Evolutionary conservation across 164 flowering plant species (phyloP).

Genomic region (Nymphaea colorata): DNA sequence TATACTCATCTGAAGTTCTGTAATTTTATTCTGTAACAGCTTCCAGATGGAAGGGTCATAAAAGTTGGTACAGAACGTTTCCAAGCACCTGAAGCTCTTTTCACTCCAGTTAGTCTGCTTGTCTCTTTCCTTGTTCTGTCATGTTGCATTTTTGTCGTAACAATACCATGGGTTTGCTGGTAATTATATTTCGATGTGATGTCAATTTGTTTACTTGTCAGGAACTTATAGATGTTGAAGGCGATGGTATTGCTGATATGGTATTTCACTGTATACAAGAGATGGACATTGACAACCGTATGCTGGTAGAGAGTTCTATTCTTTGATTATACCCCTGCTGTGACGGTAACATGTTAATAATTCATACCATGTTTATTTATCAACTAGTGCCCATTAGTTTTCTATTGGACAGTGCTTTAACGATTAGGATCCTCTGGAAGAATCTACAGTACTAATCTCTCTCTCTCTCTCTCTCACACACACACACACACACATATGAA

Average conservation of each 20-base stretch:
- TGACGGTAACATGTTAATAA: too few relatives aligned
- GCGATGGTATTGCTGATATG: slow-evolving; percentile 99
- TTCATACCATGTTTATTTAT: too few relatives aligned
- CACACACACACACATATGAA: too few relatives aligned
- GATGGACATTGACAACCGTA: slow-evolving; percentile 96
- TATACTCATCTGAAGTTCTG: background rate
- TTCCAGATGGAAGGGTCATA: slow-evolving; percentile 96
- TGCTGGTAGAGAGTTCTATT: slow-evolving; percentile 50
- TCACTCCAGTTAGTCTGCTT: slow-evolving; percentile 68
- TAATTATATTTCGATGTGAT: too few relatives aligned
- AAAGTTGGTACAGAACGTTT: slow-evolving; percentile 97
- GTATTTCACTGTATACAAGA: slow-evolving; percentile 98
- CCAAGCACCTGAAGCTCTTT: slow-evolving; percentile 98
- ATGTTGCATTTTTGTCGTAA: background rate
- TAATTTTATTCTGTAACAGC: slow-evolving; percentile 24
- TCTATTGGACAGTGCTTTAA: too few relatives aligned
- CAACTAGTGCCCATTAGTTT: too few relatives aligned
- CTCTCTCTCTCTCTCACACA: too few relatives aligned
- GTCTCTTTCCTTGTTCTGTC: background rate
- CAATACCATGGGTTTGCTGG: too few relatives aligned
- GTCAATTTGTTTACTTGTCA: slow-evolving; percentile 15
- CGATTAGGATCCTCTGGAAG: too few relatives aligned
- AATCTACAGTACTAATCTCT: too few relatives aligned
- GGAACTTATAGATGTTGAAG: slow-evolving; percentile 98
- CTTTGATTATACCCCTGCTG: too few relatives aligned